Conservation (phyloP, 176 grass and related monocot genomes). For the Lolium rigidum region DNA sequence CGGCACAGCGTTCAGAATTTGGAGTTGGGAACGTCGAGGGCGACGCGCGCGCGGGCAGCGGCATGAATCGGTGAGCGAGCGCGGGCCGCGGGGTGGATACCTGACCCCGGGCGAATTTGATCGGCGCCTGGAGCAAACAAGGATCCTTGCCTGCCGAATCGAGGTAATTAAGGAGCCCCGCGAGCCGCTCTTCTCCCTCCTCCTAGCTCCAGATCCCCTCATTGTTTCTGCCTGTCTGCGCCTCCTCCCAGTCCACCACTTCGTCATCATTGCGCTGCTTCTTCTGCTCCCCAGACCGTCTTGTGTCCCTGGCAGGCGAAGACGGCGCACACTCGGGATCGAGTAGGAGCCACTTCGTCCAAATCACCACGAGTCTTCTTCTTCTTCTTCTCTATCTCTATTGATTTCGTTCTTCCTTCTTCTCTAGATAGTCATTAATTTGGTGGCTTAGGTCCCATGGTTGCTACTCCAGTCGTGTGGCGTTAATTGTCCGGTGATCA, state of each 20-base stretch:
- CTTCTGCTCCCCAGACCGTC: too few species aligned
- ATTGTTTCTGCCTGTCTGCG: too few species aligned
- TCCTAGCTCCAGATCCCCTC: too few species aligned
- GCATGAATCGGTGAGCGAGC: not conserved
- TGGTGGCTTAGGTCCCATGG: not conserved
- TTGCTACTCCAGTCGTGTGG: not conserved
- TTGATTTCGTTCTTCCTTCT: not conserved
- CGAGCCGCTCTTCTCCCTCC: not conserved
- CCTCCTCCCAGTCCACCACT: too few species aligned
- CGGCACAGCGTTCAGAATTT: not conserved
- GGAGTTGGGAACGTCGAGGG: not conserved
- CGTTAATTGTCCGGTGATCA: not conserved
- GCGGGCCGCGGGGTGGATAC: not conserved
- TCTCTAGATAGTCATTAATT: not conserved
- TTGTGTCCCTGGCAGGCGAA: too few species aligned
- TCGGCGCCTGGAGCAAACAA: not conserved
- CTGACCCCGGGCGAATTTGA: not conserved
- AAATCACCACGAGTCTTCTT: too few species aligned
- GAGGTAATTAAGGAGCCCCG: not conserved
- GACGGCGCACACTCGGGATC: too few species aligned
- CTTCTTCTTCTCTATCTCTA: not conserved
- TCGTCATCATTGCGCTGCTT: too few species aligned
- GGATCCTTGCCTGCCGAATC: not conserved
- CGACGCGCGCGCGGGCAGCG: too few species aligned
- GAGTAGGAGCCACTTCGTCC: too few species aligned